These are phyloP conservation scores for Pseudoperonospora humuli DNA, from an alignment of 352 stramenopile species.

Conservation along the genomic window DNA sequence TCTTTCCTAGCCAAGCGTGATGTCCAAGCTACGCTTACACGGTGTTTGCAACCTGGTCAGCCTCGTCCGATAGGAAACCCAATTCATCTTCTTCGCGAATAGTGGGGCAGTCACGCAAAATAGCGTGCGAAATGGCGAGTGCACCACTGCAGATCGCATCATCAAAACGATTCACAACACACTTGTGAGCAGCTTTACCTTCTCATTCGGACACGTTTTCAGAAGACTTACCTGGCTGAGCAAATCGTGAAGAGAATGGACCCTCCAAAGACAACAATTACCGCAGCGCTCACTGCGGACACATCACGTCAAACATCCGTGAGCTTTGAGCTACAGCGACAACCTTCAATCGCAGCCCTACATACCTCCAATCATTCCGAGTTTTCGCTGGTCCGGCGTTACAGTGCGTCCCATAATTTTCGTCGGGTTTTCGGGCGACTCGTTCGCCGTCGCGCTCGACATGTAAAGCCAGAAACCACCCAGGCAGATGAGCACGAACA, in stretches of 20 bases:
- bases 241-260: slow-evolving; percentile 85
- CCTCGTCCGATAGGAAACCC: slow-evolving; percentile 62
- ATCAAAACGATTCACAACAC: slow-evolving; percentile 1
- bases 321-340: not conserved
- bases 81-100: slow-evolving; percentile 77
- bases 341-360: not conserved
- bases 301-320: slow-evolving; percentile 4
- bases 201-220: not conserved
- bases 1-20: not conserved
- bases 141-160: slow-evolving; percentile 33
- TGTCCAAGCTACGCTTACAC: slow-evolving; percentile 32
- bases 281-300: slow-evolving; percentile 47
- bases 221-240: slow-evolving; percentile 54
- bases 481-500: slow-evolving; percentile 83
- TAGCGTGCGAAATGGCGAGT: slow-evolving; percentile 68
- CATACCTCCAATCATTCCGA: slow-evolving; percentile 72
- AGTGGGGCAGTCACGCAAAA: slow-evolving; percentile 67
- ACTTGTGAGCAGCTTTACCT: not conserved
- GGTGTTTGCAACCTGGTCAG: slow-evolving; percentile 59
- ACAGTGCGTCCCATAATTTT: slow-evolving; percentile 65
- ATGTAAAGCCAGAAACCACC: slow-evolving; percentile 77
- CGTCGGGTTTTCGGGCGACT: slow-evolving; percentile 65
- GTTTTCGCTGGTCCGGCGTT: slow-evolving; percentile 67
- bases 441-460: slow-evolving; percentile 53
- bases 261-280: slow-evolving; percentile 79